A percentile compares a stretch with the other conserved stretches of the same genome.
Evolutionary conservation across 352 stramenopile species (phyloP).

Genomic region (Phytophthora constricta): DNA sequence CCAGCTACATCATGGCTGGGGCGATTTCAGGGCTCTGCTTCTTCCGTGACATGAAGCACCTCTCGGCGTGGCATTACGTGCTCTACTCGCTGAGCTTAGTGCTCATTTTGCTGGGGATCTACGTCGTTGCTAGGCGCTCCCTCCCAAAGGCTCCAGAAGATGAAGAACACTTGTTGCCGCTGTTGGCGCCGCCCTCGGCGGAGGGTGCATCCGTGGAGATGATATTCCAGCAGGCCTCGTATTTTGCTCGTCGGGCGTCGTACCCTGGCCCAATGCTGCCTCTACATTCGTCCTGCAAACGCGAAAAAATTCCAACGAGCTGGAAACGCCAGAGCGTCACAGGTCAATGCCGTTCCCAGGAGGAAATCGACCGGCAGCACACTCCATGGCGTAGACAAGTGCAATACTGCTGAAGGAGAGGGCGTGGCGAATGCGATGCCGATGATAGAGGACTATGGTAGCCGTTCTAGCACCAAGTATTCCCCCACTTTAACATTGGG

Average conservation of each 20-base stretch:
- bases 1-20: slow-evolving; percentile 77
- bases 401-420: neutral
- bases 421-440: neutral
- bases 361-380: slow-evolving; percentile 17
- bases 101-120: slow-evolving; percentile 78
- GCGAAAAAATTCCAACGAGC: slow-evolving; percentile 18
- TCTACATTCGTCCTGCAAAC: slow-evolving; percentile 14
- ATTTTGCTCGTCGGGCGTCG: slow-evolving; percentile 48
- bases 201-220: slow-evolving; percentile 50
- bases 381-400: slow-evolving; percentile 19
- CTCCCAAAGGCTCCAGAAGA: slow-evolving; percentile 44
- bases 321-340: slow-evolving; percentile 37
- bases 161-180: slow-evolving; percentile 62
- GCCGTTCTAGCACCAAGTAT: slow-evolving; percentile 16
- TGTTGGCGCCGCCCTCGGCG: slow-evolving; percentile 53
- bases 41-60: slow-evolving; percentile 78
- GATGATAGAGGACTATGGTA: slow-evolving; percentile 1
- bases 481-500: neutral
- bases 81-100: slow-evolving; percentile 76
- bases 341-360: slow-evolving; percentile 43
- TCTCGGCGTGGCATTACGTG: slow-evolving; percentile 72
- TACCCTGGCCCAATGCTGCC: slow-evolving; percentile 32
- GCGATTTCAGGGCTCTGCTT: slow-evolving; percentile 83
- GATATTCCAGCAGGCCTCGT: slow-evolving; percentile 65
- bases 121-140: slow-evolving; percentile 68